Evolutionary conservation across 352 stramenopile species (phyloP), one percentile per base, ranked within the genome.

Genomic region (Phytophthora ohioensis): DNA sequence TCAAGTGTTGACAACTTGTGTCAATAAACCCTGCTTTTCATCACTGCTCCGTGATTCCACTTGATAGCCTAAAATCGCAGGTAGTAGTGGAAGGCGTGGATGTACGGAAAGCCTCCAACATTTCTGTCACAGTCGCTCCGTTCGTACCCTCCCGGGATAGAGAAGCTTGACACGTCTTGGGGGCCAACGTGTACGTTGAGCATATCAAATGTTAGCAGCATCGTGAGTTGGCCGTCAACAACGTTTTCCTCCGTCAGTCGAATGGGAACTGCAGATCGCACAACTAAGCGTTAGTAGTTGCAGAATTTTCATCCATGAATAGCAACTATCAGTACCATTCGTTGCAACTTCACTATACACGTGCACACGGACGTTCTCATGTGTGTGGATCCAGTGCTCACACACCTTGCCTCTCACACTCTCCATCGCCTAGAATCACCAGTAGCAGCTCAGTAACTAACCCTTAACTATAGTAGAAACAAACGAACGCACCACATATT

Each of bases 51-150:
- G n/a, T 53, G 41, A 21, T 17, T 60, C 5, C 9, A 42, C 27
- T 45, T 21, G 5, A 45, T 53, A 4, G n/a, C 21, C 70, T 79
- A 92, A 53, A 91, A 92, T 15, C 82, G 73, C 38, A 91, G 67
- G 34, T 92, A 91, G 69, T 94, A 78, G 59, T 94, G 80, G 64
- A 91, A 94, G 10, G 76, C 78, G 64, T 94, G 86, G 54, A 94
- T 92, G 60, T 91, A 92, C 34, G 85, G 80, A 61, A 94, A 92
- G n/a, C 83, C 82, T 35, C 73, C 75, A 17, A 90, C 81, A 30
- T 76, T 92, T 72, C 84, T 79, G 31, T 57, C 54, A 60, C 86
- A 94, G 30, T 90, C 84, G 36, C 58, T 71, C 39, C 84, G 80
- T 13, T 75, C 63, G 62, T 90, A 92, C n/a, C 81, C 81, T 51